Conservation (phyloP, 2,329 filamentous ascomycete genomes). For the Juglanconis sp. region DNA sequence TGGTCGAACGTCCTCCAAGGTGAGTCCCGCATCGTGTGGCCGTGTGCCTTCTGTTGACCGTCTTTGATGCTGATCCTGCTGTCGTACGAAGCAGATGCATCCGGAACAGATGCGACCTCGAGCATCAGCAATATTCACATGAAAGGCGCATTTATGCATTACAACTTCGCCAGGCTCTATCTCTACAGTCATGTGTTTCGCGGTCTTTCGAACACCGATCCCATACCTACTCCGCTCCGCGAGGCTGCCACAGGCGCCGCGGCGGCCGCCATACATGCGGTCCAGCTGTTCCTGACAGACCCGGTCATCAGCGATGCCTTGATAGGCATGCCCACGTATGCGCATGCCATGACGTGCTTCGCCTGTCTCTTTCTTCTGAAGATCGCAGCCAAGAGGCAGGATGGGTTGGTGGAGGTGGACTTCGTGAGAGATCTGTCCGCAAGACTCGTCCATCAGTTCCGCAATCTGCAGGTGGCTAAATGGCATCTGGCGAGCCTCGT, state of each 20-base stretch:
- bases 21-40: constrained; percentile 14
- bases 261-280: constrained; percentile 33
- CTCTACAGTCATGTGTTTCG: constrained; percentile 30
- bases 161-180: constrained; percentile 31
- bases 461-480: constrained; percentile 37
- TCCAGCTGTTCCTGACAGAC: constrained; percentile 35
- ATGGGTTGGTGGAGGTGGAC: constrained; percentile 34
- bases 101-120: background rate
- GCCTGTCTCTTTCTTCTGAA: constrained; percentile 51
- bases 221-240: constrained; percentile 12
- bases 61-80: no score
- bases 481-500: constrained; percentile 46
- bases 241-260: constrained; percentile 17
- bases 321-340: constrained; percentile 46
- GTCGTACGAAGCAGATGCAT: constrained; percentile 23
- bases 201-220: constrained; percentile 19
- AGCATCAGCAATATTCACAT: constrained; percentile 29
- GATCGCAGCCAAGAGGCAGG: constrained; percentile 36
- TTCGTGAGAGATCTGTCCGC: constrained; percentile 36
- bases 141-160: constrained; percentile 30
- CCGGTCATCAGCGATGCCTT: constrained; percentile 30
- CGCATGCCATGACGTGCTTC: constrained; percentile 52
- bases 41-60: no score
- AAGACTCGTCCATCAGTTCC: constrained; percentile 37
- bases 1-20: constrained; percentile 32